phyloP scores from a whole-genome alignment of 2,329 filamentous ascomycete species.

The Botryotinia narcissicola region DNA sequence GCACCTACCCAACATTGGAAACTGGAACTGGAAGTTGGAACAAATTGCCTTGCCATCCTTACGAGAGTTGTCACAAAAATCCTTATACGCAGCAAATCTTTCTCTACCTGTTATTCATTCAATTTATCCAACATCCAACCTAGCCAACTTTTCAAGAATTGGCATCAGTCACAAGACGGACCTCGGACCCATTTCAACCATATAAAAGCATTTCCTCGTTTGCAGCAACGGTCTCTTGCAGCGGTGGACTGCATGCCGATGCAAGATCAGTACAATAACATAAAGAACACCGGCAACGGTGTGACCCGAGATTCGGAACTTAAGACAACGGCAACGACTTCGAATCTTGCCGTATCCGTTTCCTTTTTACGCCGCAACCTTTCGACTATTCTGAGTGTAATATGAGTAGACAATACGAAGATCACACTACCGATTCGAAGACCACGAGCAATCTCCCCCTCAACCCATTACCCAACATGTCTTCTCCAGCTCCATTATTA shows the following conservation, averaged over 20 bases:
- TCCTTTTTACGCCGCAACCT: constrained; percentile 26
- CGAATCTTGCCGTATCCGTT: constrained; percentile 21
- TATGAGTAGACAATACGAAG: constrained; percentile 17
- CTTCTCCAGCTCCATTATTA: constrained; percentile 39
- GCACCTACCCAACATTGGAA: constrained; percentile 4
- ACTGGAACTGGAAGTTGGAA: neutral
- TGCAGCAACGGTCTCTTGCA: constrained; percentile 28
- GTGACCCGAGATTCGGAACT: constrained; percentile 24
- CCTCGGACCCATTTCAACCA: constrained; percentile 16
- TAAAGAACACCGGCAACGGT: constrained; percentile 30
- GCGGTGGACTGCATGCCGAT: constrained; percentile 29
- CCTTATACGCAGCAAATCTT: neutral
- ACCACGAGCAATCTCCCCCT: constrained; percentile 25
- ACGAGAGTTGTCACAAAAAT: neutral
- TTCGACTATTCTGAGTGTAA: neutral
- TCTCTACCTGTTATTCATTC: neutral
- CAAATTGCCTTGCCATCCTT: neutral
- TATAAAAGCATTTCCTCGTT: constrained; percentile 16
- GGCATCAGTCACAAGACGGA: neutral
- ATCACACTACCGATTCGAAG: constrained; percentile 30
- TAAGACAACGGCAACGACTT: constrained; percentile 7
- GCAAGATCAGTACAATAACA: constrained; percentile 31
- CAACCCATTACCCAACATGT: constrained; percentile 36
- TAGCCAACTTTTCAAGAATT: constrained; percentile 10
- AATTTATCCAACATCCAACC: neutral